A percentile compares a stretch with the other conserved stretches of the same genome.
Evolutionary conservation across 257 asterid genomes (phyloP).

Genomic region (Fraxinus excelsior): DNA sequence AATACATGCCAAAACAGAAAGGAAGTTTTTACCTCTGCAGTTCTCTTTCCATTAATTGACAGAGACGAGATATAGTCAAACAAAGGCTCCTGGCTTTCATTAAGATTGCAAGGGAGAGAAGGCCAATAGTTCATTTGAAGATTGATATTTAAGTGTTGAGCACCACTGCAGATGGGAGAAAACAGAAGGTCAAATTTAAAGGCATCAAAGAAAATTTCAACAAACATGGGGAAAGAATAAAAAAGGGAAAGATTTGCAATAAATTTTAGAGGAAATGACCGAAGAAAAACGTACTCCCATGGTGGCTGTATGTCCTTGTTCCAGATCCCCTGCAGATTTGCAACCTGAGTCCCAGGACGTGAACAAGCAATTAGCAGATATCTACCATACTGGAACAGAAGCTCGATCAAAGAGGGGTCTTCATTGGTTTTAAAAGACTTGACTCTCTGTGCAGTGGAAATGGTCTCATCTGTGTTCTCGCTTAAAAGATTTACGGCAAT

Average conservation of each 20-base stretch:
- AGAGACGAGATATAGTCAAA: constrained; percentile 63
- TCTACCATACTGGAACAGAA: constrained; percentile 76
- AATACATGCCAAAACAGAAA: constrained; percentile 13
- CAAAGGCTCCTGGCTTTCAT: constrained; percentile 78
- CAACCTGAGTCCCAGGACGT: constrained; percentile 71
- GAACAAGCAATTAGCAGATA: constrained; percentile 72
- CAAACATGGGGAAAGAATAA: neutral
- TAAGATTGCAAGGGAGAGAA: constrained; percentile 70
- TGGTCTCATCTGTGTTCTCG: constrained; percentile 5
- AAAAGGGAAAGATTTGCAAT: neutral
- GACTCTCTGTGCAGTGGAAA: constrained; percentile 57
- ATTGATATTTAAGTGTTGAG: constrained; percentile 82
- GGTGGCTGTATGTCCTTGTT: constrained; percentile 58
- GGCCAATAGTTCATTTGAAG: constrained; percentile 92
- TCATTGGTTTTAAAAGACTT: constrained; percentile 58
- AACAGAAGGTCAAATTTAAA: constrained; percentile 6
- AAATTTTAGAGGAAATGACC: neutral
- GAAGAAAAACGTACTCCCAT: constrained; percentile 65
- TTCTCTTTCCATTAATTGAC: constrained; percentile 62
- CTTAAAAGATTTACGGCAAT: constrained; percentile 4
- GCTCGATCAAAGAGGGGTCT: constrained; percentile 77
- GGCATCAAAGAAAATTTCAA: neutral
- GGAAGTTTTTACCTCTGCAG: constrained; percentile 55
- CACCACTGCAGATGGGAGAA: constrained; percentile 47
- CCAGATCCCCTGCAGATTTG: constrained; percentile 89